These are phyloP conservation scores for Simplicillium aogashimaense DNA, from an alignment of 2,329 filamentous ascomycete species.

Conservation along the genomic window DNA sequence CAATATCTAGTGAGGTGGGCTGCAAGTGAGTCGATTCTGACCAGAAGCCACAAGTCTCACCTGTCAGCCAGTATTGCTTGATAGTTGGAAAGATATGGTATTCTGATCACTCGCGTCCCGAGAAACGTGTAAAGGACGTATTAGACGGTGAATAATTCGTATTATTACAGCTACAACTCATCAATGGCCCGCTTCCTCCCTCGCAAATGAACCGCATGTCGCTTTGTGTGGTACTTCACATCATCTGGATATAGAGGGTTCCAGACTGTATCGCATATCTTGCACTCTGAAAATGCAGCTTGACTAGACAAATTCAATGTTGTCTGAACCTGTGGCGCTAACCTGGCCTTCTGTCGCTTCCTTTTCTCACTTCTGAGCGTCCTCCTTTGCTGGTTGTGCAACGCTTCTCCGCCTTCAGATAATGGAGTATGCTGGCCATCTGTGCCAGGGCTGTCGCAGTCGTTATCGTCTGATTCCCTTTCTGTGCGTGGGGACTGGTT, in stretches of 20 bases:
- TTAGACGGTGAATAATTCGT: too few species aligned
- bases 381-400: conserved; percentile 3
- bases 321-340: conserved; percentile 22
- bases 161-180: not conserved
- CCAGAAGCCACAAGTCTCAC: too few species aligned
- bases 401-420: not conserved
- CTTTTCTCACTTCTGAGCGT: conserved; percentile 10
- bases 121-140: too few species aligned
- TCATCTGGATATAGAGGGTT: conserved; percentile 33
- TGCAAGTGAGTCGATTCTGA: too few species aligned
- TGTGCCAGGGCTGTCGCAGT: not conserved
- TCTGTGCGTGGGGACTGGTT: conserved; percentile 5
- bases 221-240: conserved; percentile 30
- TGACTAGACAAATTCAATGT: conserved; percentile 32
- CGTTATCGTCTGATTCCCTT: not conserved
- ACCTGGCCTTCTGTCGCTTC: too few species aligned
- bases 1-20: too few species aligned
- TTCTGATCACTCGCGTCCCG: too few species aligned
- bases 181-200: conserved; percentile 1
- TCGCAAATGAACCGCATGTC: conserved; percentile 23
- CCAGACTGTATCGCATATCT: conserved; percentile 30
- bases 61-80: too few species aligned
- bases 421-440: not conserved
- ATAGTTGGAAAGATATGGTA: too few species aligned
- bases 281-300: conserved; percentile 32